A percentile compares a stretch with the other conserved stretches of the same genome.
These are phyloP conservation scores for Aspergillus steynii DNA, from an alignment of 495 filamentous ascomycete genomes.

Conservation along the genomic window DNA sequence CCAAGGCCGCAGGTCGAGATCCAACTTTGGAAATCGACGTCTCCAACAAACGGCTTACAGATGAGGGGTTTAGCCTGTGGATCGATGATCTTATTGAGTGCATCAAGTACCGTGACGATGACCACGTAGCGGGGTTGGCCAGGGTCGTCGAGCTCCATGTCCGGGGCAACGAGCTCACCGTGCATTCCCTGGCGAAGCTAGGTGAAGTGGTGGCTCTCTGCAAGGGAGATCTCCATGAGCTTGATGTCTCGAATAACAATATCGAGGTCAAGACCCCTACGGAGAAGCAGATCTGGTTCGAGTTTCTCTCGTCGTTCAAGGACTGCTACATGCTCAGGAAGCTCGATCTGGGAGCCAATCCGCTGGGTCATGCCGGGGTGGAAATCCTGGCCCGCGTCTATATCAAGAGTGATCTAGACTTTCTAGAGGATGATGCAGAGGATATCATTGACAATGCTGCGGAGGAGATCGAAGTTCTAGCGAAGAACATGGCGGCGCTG, in stretches of 20 bases:
- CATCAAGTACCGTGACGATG: constrained; percentile 29
- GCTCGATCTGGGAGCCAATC: constrained; percentile 47
- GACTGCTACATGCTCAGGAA: constrained; percentile 45
- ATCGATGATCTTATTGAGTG: constrained; percentile 40
- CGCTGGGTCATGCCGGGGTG: constrained; percentile 38
- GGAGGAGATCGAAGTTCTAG: not conserved
- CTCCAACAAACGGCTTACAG: constrained; percentile 42
- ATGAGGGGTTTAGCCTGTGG: constrained; percentile 43
- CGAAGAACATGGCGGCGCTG: not conserved
- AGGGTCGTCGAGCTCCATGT: constrained; percentile 50
- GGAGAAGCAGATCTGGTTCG: constrained; percentile 42
- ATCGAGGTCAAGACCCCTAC: constrained; percentile 35
- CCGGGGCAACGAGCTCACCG: constrained; percentile 40
- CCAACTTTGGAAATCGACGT: constrained; percentile 49
- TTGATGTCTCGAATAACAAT: constrained; percentile 49
- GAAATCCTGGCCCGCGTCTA: constrained; percentile 47
- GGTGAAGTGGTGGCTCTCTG: constrained; percentile 38
- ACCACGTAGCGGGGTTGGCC: constrained; percentile 30
- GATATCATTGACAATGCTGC: constrained; percentile 10
- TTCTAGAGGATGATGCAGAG: constrained; percentile 23
- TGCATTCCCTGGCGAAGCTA: constrained; percentile 36
- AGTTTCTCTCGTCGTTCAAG: constrained; percentile 44
- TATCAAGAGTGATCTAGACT: constrained; percentile 38
- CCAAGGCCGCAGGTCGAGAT: constrained; percentile 37
- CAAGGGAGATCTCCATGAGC: constrained; percentile 42